Percentiles rank a stretch among this genome's conserved stretches.
These are phyloP conservation scores for Brassica balearica DNA, from an alignment of 441 rosid species.

Conservation along the genomic window DNA sequence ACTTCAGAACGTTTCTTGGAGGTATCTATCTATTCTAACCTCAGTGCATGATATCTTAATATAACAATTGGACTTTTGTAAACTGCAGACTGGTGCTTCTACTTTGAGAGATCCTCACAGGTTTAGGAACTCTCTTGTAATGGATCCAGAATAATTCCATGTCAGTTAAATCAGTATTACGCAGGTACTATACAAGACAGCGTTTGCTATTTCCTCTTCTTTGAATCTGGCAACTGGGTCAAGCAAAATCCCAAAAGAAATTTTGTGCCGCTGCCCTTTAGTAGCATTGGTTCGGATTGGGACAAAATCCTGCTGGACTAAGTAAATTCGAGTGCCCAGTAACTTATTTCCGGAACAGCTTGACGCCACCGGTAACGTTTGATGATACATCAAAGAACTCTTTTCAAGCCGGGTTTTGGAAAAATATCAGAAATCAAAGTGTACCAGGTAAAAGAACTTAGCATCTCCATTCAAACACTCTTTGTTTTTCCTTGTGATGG, in stretches of 20 bases:
- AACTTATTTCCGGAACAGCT: slow-evolving; percentile 17
- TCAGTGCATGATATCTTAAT: background rate
- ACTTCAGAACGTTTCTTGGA: slow-evolving; percentile 62
- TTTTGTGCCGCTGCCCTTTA: slow-evolving; percentile 64
- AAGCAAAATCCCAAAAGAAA: slow-evolving; percentile 47
- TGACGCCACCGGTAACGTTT: slow-evolving; percentile 58
- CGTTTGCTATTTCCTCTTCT: slow-evolving; percentile 47
- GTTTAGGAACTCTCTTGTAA: slow-evolving; percentile 69
- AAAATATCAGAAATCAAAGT: slow-evolving; percentile 85
- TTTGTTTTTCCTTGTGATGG: background rate
- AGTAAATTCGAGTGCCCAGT: no score
- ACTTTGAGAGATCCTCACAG: slow-evolving; percentile 58
- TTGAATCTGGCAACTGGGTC: slow-evolving; percentile 39
- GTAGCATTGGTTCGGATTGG: background rate
- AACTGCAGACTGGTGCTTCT: slow-evolving; percentile 70
- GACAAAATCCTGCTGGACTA: no score
- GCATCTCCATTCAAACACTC: slow-evolving; percentile 16
- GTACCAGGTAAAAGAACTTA: slow-evolving; percentile 60
- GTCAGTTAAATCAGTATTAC: slow-evolving; percentile 69
- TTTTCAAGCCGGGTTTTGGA: slow-evolving; percentile 45
- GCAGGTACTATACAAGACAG: slow-evolving; percentile 82
- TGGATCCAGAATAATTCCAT: slow-evolving; percentile 64
- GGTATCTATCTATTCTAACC: slow-evolving; percentile 46
- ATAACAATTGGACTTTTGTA: background rate
- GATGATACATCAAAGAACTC: slow-evolving; percentile 58